Evolutionary conservation across 2,329 filamentous ascomycete species (phyloP).

Genomic region (Aspergillus sp.): DNA sequence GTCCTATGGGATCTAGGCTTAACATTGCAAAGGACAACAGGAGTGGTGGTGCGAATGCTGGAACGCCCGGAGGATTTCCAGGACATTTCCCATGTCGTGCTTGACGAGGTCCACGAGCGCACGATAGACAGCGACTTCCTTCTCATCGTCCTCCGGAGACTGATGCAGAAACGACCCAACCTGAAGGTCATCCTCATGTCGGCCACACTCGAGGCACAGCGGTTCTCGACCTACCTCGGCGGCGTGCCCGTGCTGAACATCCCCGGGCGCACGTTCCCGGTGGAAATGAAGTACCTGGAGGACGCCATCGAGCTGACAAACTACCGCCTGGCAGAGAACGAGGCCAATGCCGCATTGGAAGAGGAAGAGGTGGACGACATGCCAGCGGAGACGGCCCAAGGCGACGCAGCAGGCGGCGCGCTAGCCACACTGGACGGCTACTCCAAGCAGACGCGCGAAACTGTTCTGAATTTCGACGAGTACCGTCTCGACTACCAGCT

Average conservation of each 20-base stretch:
- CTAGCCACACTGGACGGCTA: conserved; percentile 62
- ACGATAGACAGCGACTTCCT: conserved; percentile 96
- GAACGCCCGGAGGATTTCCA: conserved; percentile 77
- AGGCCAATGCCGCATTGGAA: conserved; percentile 24
- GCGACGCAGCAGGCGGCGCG: conserved; percentile 47
- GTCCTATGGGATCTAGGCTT: conserved; percentile 3
- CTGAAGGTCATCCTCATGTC: conserved; percentile 96
- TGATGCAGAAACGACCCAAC: conserved; percentile 66
- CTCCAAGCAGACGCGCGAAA: conserved; percentile 63
- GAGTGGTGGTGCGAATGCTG: conserved; percentile 97
- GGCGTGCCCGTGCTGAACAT: conserved; percentile 81
- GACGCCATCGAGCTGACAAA: conserved; percentile 84
- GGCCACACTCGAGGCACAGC: conserved; percentile 85
- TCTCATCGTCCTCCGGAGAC: conserved; percentile 77
- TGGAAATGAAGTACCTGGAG: conserved; percentile 78
- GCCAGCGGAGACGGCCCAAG: conserved; percentile 39
- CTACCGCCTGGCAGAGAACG: conserved; percentile 58
- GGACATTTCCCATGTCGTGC: conserved; percentile 84
- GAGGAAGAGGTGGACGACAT: conserved; percentile 41
- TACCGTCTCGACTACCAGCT: conserved; percentile 86
- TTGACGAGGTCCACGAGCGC: conserved; percentile 96
- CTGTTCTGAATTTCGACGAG: conserved; percentile 71
- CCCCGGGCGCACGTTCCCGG: conserved; percentile 87
- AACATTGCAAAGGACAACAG: conserved; percentile 40
- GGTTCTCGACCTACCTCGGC: conserved; percentile 80